Base-by-base conservation (phyloP, 2,329 filamentous ascomycete genomes). In the Didymella glomerata region DNA sequence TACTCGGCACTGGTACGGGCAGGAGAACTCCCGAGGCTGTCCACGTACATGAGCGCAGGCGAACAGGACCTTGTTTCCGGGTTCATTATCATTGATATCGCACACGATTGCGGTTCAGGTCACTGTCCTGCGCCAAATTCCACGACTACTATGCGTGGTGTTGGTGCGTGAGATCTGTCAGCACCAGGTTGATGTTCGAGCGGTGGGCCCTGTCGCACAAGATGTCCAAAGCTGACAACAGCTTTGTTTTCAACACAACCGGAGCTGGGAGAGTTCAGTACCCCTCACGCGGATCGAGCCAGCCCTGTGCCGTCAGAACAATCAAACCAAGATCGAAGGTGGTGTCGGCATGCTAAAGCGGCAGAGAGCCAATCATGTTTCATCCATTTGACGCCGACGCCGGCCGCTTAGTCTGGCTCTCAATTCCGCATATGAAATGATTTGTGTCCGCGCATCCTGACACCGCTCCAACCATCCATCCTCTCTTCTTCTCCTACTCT, bases 311-410 rank as follows among this genome's bases (percentile, higher is more conserved):
- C 57, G 55, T 55, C 57, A 46, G 52, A 32, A 44, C 57, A 65
- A 62, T 66, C 34, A 61, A 65, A 59, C 56, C 57, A 57, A 63
- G 62, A 65, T 57, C 48, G 40, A 57, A 58, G n/a, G 36, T 56
- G 54, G 63, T 53, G 54, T 55, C 62, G 66, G 68, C 62, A 62
- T 53, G 22, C 48, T 51, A 47, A 30, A 47, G 51, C 47, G 54
- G 57, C 46, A 48, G 38, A 48, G 34, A 47, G 20, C 71, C 71
- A 74, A 74, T 74, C 55, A 69, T 32, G 44, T 48, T 24, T 30
- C 32, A 20, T 47, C 22, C 45, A 73, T 69, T 74, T 65, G 60
- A 66, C 65, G 70, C 64, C 64, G 68, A 69, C 42, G 59, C 50
- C 65, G 68, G 66, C 57, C 49, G 53, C 55, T 62, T 63, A 59